A percentile compares a stretch with the other conserved stretches of the same genome.
phyloP scores from a whole-genome alignment of 345 rosid genomes.

The Clausena lansium region DNA sequence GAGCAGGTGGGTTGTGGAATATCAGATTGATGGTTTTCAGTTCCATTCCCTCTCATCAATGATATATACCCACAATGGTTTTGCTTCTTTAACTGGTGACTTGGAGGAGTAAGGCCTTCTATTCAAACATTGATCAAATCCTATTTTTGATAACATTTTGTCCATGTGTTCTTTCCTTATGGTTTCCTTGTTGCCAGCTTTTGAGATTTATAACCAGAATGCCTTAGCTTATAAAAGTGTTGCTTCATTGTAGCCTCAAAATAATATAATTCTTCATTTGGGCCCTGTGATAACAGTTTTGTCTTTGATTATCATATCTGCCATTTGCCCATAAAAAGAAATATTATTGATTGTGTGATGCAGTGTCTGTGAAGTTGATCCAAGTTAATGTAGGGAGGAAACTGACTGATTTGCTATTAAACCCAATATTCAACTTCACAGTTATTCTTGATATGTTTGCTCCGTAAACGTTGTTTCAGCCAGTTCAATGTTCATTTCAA shows the following conservation, averaged over 20 bases:
- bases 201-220: background rate
- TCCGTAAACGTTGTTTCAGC: background rate
- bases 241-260: background rate
- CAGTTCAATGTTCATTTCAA: background rate
- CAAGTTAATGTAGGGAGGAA: no score
- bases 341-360: background rate
- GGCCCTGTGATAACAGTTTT: background rate
- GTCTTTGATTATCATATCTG: background rate
- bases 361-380: background rate
- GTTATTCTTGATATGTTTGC: slow-evolving; percentile 10
- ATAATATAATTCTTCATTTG: background rate
- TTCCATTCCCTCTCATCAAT: slow-evolving; percentile 95
- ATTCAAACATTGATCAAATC: background rate
- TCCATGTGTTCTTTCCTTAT: background rate
- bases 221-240: background rate
- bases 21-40: slow-evolving; percentile 90
- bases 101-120: slow-evolving; percentile 81
- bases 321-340: background rate
- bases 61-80: slow-evolving; percentile 93
- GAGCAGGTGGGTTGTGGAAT: slow-evolving; percentile 91
- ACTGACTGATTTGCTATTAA: background rate
- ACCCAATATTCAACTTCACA: background rate
- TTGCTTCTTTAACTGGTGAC: slow-evolving; percentile 75
- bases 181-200: background rate
- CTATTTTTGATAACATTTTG: background rate